Conservation (phyloP, 495 filamentous ascomycete species). For the Penicillium riverlandense region DNA sequence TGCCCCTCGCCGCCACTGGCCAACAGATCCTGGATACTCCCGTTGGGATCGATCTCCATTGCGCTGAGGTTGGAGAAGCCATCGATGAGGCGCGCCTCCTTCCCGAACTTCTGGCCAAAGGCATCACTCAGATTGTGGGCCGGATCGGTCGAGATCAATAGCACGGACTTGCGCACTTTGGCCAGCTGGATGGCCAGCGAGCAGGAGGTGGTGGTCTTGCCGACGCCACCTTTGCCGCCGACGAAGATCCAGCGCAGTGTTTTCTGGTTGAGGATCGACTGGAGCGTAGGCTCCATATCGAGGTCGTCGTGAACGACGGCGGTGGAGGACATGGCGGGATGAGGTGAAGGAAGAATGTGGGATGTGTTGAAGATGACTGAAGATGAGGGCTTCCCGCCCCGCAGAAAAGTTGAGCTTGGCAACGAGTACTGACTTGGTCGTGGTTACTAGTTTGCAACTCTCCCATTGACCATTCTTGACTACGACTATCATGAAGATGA, state of each 20-base stretch:
- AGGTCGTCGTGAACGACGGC: slow-evolving; percentile 63
- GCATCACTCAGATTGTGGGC: slow-evolving; percentile 98
- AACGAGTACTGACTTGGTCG: too few species aligned
- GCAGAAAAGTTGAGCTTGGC: too few species aligned
- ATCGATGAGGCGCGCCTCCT: slow-evolving; percentile 88
- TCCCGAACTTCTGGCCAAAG: slow-evolving; percentile 98
- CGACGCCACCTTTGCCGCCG: slow-evolving; percentile 97
- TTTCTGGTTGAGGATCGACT: slow-evolving; percentile 89
- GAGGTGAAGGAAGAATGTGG: neutral
- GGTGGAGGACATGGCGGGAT: slow-evolving; percentile 49
- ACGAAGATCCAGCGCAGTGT: slow-evolving; percentile 98
- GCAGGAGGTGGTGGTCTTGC: slow-evolving; percentile 98
- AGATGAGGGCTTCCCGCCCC: too few species aligned
- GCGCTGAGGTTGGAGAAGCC: slow-evolving; percentile 92
- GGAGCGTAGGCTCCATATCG: slow-evolving; percentile 85
- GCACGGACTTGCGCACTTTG: slow-evolving; percentile 86
- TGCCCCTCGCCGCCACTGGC: slow-evolving; percentile 67
- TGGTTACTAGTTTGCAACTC: too few species aligned
- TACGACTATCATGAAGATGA: too few species aligned
- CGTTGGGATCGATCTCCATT: slow-evolving; percentile 99
- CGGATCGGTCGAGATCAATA: slow-evolving; percentile 97
- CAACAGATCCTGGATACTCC: slow-evolving; percentile 91
- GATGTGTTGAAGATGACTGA: neutral
- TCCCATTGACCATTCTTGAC: too few species aligned
- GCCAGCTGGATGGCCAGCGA: slow-evolving; percentile 97